A percentile compares a stretch with the other conserved stretches of the same genome.
These are phyloP conservation scores for Fusarium sp. DNA, from an alignment of 2,329 filamentous ascomycete species.

Conservation along the genomic window DNA sequence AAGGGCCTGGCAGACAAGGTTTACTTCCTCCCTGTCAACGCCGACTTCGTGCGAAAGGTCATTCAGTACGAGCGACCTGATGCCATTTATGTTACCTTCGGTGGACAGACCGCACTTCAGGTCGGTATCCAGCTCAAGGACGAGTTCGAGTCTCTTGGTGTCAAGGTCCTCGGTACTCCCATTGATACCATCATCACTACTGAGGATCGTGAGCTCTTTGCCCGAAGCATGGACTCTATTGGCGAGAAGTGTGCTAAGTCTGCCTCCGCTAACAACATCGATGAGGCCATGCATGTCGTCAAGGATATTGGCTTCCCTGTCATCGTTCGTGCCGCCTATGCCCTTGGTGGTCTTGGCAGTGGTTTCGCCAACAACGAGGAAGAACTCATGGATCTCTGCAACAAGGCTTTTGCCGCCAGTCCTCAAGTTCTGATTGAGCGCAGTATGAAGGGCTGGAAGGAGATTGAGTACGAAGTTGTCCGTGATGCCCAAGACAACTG, in stretches of 20 bases:
- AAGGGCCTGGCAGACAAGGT: slow-evolving; percentile 98
- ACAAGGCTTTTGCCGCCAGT: slow-evolving; percentile 93
- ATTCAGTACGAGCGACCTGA: slow-evolving; percentile 95
- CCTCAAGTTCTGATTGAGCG: slow-evolving; percentile 97
- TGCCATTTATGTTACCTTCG: slow-evolving; percentile 97
- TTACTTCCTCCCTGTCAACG: slow-evolving; percentile 96
- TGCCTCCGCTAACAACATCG: slow-evolving; percentile 87
- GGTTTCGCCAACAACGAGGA: slow-evolving; percentile 92
- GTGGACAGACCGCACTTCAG: slow-evolving; percentile 95
- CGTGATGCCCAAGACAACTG: slow-evolving; percentile 97
- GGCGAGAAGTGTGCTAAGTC: slow-evolving; percentile 98
- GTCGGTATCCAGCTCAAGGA: slow-evolving; percentile 98
- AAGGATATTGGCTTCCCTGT: slow-evolving; percentile 95
- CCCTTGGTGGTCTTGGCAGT: slow-evolving; percentile 92
- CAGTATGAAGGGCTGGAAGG: slow-evolving; percentile 99
- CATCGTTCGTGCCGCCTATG: slow-evolving; percentile 96
- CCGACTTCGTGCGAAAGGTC: slow-evolving; percentile 97
- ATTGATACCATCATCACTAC: slow-evolving; percentile 99
- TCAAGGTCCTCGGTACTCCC: slow-evolving; percentile 94
- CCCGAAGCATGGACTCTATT: slow-evolving; percentile 97
- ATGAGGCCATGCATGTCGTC: slow-evolving; percentile 90
- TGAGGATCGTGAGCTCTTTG: slow-evolving; percentile 97
- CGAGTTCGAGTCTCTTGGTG: slow-evolving; percentile 91
- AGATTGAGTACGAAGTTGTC: slow-evolving; percentile 99
- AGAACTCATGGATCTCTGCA: slow-evolving; percentile 87